phyloP scores from a whole-genome alignment of 768 basidiomycete species.

The Pleurotus citrinopileatus region DNA sequence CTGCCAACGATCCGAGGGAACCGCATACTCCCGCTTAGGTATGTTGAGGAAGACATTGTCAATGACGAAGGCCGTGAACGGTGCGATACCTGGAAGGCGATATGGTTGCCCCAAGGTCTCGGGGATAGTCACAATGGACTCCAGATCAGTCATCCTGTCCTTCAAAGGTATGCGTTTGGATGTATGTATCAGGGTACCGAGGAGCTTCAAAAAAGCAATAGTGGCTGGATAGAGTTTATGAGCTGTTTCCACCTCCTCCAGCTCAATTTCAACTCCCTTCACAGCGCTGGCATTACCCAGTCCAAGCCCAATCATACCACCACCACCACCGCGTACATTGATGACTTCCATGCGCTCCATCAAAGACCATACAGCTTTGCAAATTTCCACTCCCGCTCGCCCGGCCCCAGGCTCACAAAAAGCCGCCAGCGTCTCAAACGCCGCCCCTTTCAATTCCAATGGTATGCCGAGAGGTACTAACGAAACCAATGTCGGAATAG shows the following conservation, averaged over 20 bases:
- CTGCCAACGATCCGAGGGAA: slow-evolving; percentile 78
- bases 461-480: slow-evolving; percentile 81
- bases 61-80: slow-evolving; percentile 83
- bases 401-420: slow-evolving; percentile 85
- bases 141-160: slow-evolving; percentile 55
- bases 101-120: slow-evolving; percentile 79
- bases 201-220: slow-evolving; percentile 80
- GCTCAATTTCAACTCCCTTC: slow-evolving; percentile 81
- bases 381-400: slow-evolving; percentile 69
- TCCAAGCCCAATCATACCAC: slow-evolving; percentile 38
- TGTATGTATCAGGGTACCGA: slow-evolving; percentile 81
- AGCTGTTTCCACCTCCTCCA: slow-evolving; percentile 83
- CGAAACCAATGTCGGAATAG: slow-evolving; percentile 75
- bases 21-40: slow-evolving; percentile 68
- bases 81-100: slow-evolving; percentile 74
- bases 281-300: slow-evolving; percentile 41
- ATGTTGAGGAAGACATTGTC: slow-evolving; percentile 87
- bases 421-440: slow-evolving; percentile 77
- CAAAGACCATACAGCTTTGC: slow-evolving; percentile 76
- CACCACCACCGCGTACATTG: slow-evolving; percentile 54
- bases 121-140: slow-evolving; percentile 72
- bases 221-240: slow-evolving; percentile 85
- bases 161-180: slow-evolving; percentile 67
- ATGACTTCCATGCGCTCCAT: slow-evolving; percentile 86
- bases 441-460: slow-evolving; percentile 84